Evolutionary conservation across 805 yeast species (phyloP).

Genomic region (Hanseniaspora nectarophila): DNA sequence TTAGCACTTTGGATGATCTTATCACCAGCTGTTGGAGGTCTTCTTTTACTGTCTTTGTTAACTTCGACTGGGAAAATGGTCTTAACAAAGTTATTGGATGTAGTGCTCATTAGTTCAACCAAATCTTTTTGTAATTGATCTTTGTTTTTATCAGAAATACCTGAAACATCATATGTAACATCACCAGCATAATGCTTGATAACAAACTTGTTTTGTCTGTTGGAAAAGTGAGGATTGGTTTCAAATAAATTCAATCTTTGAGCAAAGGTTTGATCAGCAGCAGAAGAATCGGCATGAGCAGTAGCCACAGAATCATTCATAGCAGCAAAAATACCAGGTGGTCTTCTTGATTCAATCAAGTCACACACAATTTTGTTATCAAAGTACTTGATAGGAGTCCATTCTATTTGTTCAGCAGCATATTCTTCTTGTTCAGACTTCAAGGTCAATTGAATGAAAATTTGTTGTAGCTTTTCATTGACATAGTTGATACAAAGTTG

Average conservation of each 20-base stretch:
- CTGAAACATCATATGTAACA: slow-evolving; percentile 77
- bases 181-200: slow-evolving; percentile 98
- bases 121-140: slow-evolving; percentile 85
- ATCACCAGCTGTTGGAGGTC: slow-evolving; percentile 94
- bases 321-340: slow-evolving; percentile 94
- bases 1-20: slow-evolving; percentile 89
- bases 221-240: slow-evolving; percentile 74
- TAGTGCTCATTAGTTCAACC: slow-evolving; percentile 62
- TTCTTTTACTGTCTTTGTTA: slow-evolving; percentile 56
- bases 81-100: slow-evolving; percentile 52
- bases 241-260: slow-evolving; percentile 80
- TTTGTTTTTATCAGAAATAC: slow-evolving; percentile 94
- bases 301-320: slow-evolving; percentile 95
- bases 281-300: slow-evolving; percentile 93
- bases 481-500: slow-evolving; percentile 93
- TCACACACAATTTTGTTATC: slow-evolving; percentile 95
- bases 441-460: slow-evolving; percentile 86
- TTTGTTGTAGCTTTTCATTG: slow-evolving; percentile 90
- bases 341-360: slow-evolving; percentile 81
- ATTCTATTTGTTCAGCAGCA: slow-evolving; percentile 83
- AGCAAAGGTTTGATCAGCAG: slow-evolving; percentile 93
- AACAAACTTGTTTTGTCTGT: slow-evolving; percentile 74
- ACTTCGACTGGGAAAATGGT: slow-evolving; percentile 53
- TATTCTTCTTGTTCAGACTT: slow-evolving; percentile 97
- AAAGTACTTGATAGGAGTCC: slow-evolving; percentile 96